These are phyloP conservation scores for Linum trigynum DNA, from an alignment of 345 rosid genomes.

Conservation along the genomic window DNA sequence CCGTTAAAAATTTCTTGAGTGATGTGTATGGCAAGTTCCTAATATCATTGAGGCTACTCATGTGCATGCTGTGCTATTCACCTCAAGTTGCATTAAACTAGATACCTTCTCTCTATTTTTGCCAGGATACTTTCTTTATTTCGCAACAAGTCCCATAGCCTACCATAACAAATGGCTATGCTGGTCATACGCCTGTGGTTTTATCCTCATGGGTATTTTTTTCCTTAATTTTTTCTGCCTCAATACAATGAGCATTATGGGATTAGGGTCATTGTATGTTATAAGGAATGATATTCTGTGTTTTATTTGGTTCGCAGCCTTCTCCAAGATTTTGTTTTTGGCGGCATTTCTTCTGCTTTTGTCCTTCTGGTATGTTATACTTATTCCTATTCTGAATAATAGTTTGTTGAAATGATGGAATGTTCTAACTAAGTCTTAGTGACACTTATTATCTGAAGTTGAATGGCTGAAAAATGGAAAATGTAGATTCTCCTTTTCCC, in stretches of 20 bases:
- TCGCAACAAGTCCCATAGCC: conserved; percentile 22
- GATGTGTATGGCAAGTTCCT: neutral
- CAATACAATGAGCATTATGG: neutral
- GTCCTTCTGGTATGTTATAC: conserved; percentile 48
- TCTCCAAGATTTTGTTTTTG: conserved; percentile 43
- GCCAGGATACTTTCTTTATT: conserved; percentile 33
- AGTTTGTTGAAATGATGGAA: neutral
- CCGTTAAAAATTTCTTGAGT: neutral
- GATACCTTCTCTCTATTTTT: conserved; percentile 2
- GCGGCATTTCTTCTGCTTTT: conserved; percentile 53
- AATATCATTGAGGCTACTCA: neutral
- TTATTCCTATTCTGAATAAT: neutral
- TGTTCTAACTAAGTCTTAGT: too few species aligned
- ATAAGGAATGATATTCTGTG: neutral
- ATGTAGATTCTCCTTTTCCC: too few species aligned
- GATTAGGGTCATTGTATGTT: neutral
- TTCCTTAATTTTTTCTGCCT: neutral
- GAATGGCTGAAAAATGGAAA: neutral
- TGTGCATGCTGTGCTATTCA: neutral
- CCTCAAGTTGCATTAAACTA: neutral
- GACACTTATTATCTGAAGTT: neutral
- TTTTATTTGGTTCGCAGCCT: conserved; percentile 37
- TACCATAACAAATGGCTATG: conserved; percentile 30
- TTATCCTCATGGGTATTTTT: conserved; percentile 36
- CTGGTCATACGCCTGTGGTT: conserved; percentile 34